These are phyloP conservation scores for Nemania diffusa DNA, from an alignment of 2,329 filamentous ascomycete genomes.

Conservation along the genomic window DNA sequence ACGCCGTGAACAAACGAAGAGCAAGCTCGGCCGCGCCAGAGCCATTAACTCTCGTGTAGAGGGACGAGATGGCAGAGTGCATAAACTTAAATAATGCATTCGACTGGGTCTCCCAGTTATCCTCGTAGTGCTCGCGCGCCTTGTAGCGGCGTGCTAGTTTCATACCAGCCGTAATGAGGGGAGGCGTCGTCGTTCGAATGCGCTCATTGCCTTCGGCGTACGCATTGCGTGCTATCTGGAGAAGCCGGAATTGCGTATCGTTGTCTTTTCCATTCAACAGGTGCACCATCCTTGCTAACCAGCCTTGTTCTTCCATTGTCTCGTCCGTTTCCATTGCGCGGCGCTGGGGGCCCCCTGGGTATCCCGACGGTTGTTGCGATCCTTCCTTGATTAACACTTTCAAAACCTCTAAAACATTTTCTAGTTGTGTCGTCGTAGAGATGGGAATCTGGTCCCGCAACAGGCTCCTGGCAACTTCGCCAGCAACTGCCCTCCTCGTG, in stretches of 20 bases:
- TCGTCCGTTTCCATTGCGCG: conserved; percentile 89
- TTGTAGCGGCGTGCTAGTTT: conserved; percentile 92
- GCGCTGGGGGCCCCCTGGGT: conserved; percentile 82
- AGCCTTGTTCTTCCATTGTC: conserved; percentile 97
- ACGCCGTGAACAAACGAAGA: conserved; percentile 88
- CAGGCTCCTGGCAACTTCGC: conserved; percentile 85
- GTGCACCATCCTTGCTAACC: conserved; percentile 92
- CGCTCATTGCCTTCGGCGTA: conserved; percentile 93
- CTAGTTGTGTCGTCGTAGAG: conserved; percentile 79
- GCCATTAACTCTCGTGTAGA: conserved; percentile 85
- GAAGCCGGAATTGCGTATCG: conserved; percentile 91
- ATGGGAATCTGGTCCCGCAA: conserved; percentile 85
- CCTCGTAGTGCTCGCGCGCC: conserved; percentile 82
- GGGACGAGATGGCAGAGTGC: conserved; percentile 84
- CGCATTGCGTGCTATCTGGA: conserved; percentile 87
- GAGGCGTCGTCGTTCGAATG: conserved; percentile 94
- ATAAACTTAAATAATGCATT: conserved; percentile 95
- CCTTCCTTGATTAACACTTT: conserved; percentile 95
- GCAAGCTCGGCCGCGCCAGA: conserved; percentile 86
- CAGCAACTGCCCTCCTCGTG: conserved; percentile 88
- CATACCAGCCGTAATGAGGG: conserved; percentile 87
- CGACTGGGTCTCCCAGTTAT: conserved; percentile 70
- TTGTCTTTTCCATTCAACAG: conserved; percentile 85
- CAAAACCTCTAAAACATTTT: conserved; percentile 87
- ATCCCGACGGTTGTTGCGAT: conserved; percentile 82